Base-by-base conservation (phyloP, 164 flowering plant species). In the Aristolochia fimbriata region DNA sequence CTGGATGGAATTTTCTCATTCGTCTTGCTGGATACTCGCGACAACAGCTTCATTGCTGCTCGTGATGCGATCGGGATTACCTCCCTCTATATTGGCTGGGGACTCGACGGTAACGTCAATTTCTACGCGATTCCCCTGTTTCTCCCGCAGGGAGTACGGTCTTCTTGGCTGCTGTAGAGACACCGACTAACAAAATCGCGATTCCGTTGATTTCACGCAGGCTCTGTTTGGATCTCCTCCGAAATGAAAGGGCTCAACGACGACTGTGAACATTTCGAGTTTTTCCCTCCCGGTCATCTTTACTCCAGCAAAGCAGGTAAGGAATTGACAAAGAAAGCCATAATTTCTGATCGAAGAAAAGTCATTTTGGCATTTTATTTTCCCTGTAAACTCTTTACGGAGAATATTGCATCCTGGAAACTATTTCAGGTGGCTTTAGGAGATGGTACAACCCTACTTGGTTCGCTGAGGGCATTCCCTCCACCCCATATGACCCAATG, bases 1-100 rank as follows among this genome's bases (percentile, higher is more conserved):
- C 64, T 93, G 79, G 99, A 93, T 62, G 99, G 99, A 15, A 82
- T 93, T 76, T 93, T 93, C 65, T 90, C 99, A 0, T 93, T 93
- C 55, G 98, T 93, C 52, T 71, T 93, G 63, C 62, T 86, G 74
- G 96, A 93, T 66, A 87, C 94, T 6, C 83, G 96, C 0, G 96
- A 90, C 72, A 86, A 86, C 76, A 87, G 88, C 72, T 90, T 80
- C 78, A 71, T 93, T 47, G 97, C 69, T 51, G 98, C 98, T 14
- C 84, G 97, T 3, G 97, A 93, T 73, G 96, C 97, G 11, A 79
- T 93, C 52, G 98, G 96, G 25, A 78, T 93, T 68, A 93, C 98
- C 23, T 80, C 98, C 53, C 91, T 93, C 25, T 93, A 93, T 51
- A 81, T 93, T 23, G 98, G 98, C 11, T 93, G 98, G 98, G 96